Conservation (phyloP, 306 rosid species). For the Cajanus cajan region DNA sequence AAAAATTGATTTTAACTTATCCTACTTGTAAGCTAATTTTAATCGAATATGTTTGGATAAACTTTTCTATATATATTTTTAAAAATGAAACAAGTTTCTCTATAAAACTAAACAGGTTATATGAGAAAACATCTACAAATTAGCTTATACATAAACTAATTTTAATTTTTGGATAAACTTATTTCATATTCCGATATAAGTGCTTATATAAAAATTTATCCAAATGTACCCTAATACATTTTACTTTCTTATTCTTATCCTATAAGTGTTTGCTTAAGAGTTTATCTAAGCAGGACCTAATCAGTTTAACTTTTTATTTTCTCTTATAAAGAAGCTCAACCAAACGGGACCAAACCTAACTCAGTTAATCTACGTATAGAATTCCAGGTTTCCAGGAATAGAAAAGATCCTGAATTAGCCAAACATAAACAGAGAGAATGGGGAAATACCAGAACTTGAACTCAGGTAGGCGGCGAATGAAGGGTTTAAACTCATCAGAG, state of each 20-base stretch:
- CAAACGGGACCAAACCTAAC: background rate
- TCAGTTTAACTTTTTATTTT: background rate
- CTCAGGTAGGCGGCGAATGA: conserved; percentile 91
- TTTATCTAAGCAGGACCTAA: background rate
- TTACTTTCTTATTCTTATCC: too few relatives aligned
- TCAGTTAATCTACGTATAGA: background rate
- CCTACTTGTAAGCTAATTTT: too few relatives aligned
- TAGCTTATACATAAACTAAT: too few relatives aligned
- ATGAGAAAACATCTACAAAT: background rate
- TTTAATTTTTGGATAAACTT: too few relatives aligned
- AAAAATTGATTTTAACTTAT: too few relatives aligned
- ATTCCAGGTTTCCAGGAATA: background rate
- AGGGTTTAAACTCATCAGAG: conserved; percentile 89
- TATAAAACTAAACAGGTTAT: too few relatives aligned
- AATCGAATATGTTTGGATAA: background rate
- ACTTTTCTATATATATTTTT: background rate
- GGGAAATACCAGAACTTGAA: conserved; percentile 82
- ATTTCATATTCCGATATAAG: background rate
- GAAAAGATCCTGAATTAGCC: background rate
- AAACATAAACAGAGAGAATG: background rate
- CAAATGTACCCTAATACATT: too few relatives aligned
- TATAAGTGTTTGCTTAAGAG: background rate
- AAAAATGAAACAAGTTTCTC: too few relatives aligned
- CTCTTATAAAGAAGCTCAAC: background rate
- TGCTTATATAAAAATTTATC: too few relatives aligned